phyloP scores from a whole-genome alignment of 2,329 filamentous ascomycete species.

The Cladophialophora immunda region DNA sequence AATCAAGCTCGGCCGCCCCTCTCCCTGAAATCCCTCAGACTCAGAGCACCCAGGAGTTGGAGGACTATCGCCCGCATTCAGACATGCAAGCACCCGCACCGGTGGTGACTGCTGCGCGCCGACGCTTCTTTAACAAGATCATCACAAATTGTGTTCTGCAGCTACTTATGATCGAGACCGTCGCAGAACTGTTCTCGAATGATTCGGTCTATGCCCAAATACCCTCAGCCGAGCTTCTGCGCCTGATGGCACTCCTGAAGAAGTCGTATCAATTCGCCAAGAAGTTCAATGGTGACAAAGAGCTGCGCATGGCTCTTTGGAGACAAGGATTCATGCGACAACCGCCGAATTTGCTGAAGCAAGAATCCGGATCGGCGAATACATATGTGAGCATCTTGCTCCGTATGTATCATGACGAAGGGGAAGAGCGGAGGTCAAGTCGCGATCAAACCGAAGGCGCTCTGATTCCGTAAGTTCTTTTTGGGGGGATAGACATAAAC shows the following conservation, averaged over 20 bases:
- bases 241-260: conserved; percentile 93
- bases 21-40: conserved; percentile 40
- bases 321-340: conserved; percentile 99
- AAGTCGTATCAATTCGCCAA: conserved; percentile 97
- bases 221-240: conserved; percentile 85
- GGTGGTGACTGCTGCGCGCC: conserved; percentile 88
- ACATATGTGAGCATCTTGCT: conserved; percentile 97
- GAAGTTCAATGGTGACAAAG: conserved; percentile 97
- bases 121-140: conserved; percentile 98
- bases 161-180: conserved; percentile 98
- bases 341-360: conserved; percentile 95
- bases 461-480: conserved; percentile 79
- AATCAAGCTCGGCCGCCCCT: conserved; percentile 33
- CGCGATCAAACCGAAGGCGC: conserved; percentile 87
- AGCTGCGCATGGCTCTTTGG: conserved; percentile 92
- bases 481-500: too few relatives aligned
- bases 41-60: conserved; percentile 61
- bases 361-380: conserved; percentile 89
- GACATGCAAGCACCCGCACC: conserved; percentile 86
- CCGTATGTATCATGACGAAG: conserved; percentile 93
- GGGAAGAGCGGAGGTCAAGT: conserved; percentile 80
- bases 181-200: conserved; percentile 98
- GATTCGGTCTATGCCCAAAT: conserved; percentile 94
- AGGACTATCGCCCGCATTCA: conserved; percentile 85
- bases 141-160: conserved; percentile 98